Evolutionary conservation across 495 filamentous ascomycete genomes (phyloP).

Genomic region (Hypoxylon subgilvum): DNA sequence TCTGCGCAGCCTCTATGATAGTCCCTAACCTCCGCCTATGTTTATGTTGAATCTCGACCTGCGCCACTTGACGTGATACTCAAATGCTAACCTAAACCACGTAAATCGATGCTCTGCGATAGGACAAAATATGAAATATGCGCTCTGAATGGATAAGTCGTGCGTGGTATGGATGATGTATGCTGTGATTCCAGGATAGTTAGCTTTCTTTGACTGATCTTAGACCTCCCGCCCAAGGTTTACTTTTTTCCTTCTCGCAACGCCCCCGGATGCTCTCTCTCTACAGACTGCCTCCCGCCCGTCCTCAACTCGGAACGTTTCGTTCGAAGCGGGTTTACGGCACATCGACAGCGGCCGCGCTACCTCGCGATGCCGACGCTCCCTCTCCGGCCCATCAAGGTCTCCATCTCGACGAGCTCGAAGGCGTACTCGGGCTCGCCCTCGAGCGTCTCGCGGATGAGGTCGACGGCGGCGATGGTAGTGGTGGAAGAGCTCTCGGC

Average conservation of each 20-base stretch:
- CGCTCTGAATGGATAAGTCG: too few species aligned
- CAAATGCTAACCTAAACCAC: too few species aligned
- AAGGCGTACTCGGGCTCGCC: constrained; percentile 43
- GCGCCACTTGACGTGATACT: too few species aligned
- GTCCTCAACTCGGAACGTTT: constrained; percentile 6
- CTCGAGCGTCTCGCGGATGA: constrained; percentile 41
- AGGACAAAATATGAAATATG: too few species aligned
- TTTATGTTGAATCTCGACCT: too few species aligned
- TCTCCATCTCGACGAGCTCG: constrained; percentile 40
- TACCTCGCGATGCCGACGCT: constrained; percentile 36
- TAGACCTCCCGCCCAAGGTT: too few species aligned
- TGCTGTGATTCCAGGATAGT: too few species aligned
- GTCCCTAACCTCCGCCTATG: too few species aligned
- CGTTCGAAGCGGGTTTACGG: not conserved
- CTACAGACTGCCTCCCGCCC: not conserved
- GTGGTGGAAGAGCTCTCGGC: constrained; percentile 36
- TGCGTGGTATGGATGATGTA: too few species aligned
- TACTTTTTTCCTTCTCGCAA: not conserved
- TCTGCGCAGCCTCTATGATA: too few species aligned
- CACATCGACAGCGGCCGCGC: constrained; percentile 9
- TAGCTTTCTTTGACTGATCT: too few species aligned
- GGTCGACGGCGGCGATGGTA: constrained; percentile 35
- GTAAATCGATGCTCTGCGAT: too few species aligned
- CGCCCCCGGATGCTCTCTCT: constrained; percentile 1
- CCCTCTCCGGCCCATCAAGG: constrained; percentile 36